A percentile compares a stretch with the other conserved stretches of the same genome.
Conservation (phyloP, 495 filamentous ascomycete species). For the Penicillium ochrochloron region DNA sequence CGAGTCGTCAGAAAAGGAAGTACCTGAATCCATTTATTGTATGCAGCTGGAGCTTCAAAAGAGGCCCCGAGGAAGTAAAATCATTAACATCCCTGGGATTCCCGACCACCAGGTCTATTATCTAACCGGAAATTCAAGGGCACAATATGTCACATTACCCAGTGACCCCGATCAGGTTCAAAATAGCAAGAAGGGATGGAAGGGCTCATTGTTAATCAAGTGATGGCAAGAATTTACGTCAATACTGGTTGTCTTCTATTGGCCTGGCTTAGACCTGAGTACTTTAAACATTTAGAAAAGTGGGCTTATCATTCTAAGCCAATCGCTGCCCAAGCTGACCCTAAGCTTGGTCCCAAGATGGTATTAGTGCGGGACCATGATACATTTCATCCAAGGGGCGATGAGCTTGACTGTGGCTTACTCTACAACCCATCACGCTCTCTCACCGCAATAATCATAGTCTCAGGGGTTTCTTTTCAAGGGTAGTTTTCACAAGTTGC, state of each 20-base stretch:
- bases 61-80: background rate
- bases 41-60: background rate
- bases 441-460: background rate
- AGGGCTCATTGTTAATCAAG: conserved; percentile 12
- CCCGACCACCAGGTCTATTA: background rate
- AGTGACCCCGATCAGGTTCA: conserved; percentile 8
- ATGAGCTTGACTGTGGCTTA: background rate
- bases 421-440: background rate
- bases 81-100: background rate
- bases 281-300: background rate
- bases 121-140: background rate
- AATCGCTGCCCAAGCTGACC: background rate
- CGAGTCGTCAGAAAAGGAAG: background rate
- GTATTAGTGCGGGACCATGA: conserved; percentile 12
- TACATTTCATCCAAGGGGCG: conserved; percentile 5
- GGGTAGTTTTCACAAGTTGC: background rate
- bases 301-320: background rate
- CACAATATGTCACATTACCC: conserved; percentile 21
- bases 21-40: conserved; percentile 1
- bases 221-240: conserved; percentile 23
- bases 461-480: background rate
- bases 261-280: background rate
- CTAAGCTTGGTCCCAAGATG: conserved; percentile 3
- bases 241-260: background rate
- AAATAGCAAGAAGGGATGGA: conserved; percentile 13